A percentile compares a stretch with the other conserved stretches of the same genome.
Conservation (phyloP, 805 yeast species). For the Sugiyamaella valdiviana region DNA sequence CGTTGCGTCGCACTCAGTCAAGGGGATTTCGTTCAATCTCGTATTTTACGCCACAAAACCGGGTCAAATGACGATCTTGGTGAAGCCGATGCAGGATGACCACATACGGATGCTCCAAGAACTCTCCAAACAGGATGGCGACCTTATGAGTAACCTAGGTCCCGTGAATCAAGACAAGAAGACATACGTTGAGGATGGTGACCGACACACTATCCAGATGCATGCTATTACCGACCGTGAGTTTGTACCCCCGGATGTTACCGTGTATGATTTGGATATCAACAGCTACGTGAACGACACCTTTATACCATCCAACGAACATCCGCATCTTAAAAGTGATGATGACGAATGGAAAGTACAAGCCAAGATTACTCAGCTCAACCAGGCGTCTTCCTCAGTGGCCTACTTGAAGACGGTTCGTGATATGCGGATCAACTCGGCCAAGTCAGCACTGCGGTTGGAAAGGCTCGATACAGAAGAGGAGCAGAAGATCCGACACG, state of each 20-base stretch:
- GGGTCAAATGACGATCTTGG: slow-evolving; percentile 25
- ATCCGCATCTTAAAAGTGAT: slow-evolving; percentile 22
- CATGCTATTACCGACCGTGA: slow-evolving; percentile 10
- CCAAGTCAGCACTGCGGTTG: slow-evolving; percentile 19
- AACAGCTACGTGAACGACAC: slow-evolving; percentile 20
- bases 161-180: background rate
- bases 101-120: slow-evolving; percentile 23
- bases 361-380: slow-evolving; percentile 28
- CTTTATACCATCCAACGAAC: slow-evolving; percentile 22
- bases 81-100: slow-evolving; percentile 25
- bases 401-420: slow-evolving; percentile 24
- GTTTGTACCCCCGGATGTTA: slow-evolving; percentile 19
- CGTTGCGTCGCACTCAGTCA: slow-evolving; percentile 28
- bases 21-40: slow-evolving; percentile 30
- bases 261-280: slow-evolving; percentile 20
- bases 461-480: slow-evolving; percentile 21
- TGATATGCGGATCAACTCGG: slow-evolving; percentile 17
- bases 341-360: slow-evolving; percentile 33
- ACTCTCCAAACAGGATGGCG: slow-evolving; percentile 11
- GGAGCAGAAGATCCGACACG: slow-evolving; percentile 22
- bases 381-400: slow-evolving; percentile 14
- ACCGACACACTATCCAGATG: slow-evolving; percentile 18
- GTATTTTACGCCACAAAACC: slow-evolving; percentile 20
- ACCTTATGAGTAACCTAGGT: background rate
- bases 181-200: slow-evolving; percentile 6